phyloP scores from a whole-genome alignment of 306 rosid species.

The Citrullus mucosospermus region DNA sequence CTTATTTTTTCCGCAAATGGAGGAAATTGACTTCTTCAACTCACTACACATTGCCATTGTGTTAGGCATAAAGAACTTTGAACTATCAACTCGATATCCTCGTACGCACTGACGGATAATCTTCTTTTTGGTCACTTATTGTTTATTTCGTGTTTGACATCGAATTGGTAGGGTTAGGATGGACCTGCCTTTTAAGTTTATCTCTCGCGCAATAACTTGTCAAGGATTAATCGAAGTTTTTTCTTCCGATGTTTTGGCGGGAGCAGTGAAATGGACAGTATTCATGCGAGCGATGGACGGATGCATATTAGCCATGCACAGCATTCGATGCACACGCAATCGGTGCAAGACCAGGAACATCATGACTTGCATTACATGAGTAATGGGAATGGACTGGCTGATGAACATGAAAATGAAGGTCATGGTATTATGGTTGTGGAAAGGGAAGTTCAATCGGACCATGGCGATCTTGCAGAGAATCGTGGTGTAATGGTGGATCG shows the following conservation, averaged over 20 bases:
- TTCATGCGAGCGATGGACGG: conserved; percentile 33
- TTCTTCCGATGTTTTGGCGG: neutral
- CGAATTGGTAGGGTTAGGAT: neutral
- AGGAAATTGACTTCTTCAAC: neutral
- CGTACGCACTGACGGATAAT: neutral
- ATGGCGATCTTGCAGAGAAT: conserved; percentile 31
- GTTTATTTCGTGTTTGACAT: neutral
- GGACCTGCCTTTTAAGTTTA: neutral
- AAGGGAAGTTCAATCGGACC: conserved; percentile 39
- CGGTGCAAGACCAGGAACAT: conserved; percentile 45
- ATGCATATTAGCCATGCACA: conserved; percentile 36
- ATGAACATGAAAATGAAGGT: conserved; percentile 32
- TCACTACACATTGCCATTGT: neutral
- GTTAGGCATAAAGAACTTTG: neutral
- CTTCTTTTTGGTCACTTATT: neutral
- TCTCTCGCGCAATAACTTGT: neutral
- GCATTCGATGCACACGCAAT: conserved; percentile 34
- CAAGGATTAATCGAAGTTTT: neutral
- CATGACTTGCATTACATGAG: conserved; percentile 43
- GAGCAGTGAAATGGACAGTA: conserved; percentile 36
- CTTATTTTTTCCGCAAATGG: neutral
- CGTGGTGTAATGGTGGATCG: conserved; percentile 27
- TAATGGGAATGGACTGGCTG: conserved; percentile 43
- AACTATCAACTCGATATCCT: neutral
- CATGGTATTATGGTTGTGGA: conserved; percentile 35